Percentiles rank a stretch among this genome's conserved stretches.
Conservation (phyloP, 108 stramenopile species). For the Cyclotella atomus region DNA sequence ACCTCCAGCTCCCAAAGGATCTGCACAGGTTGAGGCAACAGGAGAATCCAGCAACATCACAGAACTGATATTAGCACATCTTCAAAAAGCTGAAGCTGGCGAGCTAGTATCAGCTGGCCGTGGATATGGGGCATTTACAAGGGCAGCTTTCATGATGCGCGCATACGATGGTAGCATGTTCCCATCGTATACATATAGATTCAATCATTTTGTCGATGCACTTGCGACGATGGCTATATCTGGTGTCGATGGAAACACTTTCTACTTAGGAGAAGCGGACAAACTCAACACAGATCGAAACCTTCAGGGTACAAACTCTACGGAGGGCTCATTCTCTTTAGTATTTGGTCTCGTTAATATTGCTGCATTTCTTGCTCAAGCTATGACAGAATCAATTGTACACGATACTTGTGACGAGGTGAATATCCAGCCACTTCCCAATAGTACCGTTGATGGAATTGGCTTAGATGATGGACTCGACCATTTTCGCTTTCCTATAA, state of each 20-base stretch:
- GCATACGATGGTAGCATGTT: constrained; percentile 36
- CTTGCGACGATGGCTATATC: constrained; percentile 24
- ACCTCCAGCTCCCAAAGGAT: constrained; percentile 37
- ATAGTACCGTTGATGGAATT: constrained; percentile 22
- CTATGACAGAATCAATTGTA: constrained; percentile 57
- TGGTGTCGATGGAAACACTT: constrained; percentile 32
- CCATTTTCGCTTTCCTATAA: constrained; percentile 35
- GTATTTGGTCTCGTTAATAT: constrained; percentile 56
- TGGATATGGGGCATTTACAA: constrained; percentile 31
- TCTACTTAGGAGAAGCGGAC: constrained; percentile 20
- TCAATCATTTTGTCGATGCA: constrained; percentile 38
- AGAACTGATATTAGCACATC: constrained; percentile 31
- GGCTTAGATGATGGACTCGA: constrained; percentile 48
- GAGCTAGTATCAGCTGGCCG: constrained; percentile 19
- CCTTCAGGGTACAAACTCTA: constrained; percentile 9
- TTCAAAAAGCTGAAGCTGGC: constrained; percentile 31
- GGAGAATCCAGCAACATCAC: constrained; percentile 17
- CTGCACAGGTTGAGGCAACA: constrained; percentile 15
- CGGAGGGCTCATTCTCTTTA: constrained; percentile 13
- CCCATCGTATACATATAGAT: constrained; percentile 42
- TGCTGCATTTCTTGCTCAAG: constrained; percentile 55
- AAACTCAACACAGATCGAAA: not conserved
- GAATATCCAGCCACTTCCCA: constrained; percentile 37
- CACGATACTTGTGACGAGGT: constrained; percentile 57
- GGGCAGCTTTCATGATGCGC: constrained; percentile 29